Conservation (phyloP, 108 stramenopile genomes). For the Conticribra guillardii region DNA sequence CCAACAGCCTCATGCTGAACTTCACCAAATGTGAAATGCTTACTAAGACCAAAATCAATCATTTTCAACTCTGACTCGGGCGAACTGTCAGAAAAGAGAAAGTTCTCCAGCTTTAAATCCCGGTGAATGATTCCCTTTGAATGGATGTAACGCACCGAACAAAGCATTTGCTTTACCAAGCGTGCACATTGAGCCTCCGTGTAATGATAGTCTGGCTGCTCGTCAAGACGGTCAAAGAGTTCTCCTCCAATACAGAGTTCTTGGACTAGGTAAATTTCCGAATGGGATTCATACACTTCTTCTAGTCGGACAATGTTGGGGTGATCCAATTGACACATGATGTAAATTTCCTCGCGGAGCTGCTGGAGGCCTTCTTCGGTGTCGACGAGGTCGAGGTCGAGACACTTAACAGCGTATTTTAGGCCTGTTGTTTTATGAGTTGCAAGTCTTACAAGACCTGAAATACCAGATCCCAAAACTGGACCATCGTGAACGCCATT, state of each 20-base stretch:
- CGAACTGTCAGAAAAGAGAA: slow-evolving; percentile 49
- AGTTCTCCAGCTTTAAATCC: slow-evolving; percentile 90
- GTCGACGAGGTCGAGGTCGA: slow-evolving; percentile 72
- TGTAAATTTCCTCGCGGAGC: slow-evolving; percentile 82
- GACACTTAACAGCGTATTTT: slow-evolving; percentile 82
- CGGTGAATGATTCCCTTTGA: slow-evolving; percentile 91
- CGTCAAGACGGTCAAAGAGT: slow-evolving; percentile 86
- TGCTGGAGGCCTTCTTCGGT: slow-evolving; percentile 64
- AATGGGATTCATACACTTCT: slow-evolving; percentile 79
- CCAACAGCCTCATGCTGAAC: slow-evolving; percentile 81
- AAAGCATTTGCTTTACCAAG: slow-evolving; percentile 87
- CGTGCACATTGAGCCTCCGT: slow-evolving; percentile 77
- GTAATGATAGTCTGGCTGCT: slow-evolving; percentile 82
- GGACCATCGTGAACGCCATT: slow-evolving; percentile 83
- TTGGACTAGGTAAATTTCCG: slow-evolving; percentile 81
- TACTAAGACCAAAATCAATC: slow-evolving; percentile 91
- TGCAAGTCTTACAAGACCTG: slow-evolving; percentile 79
- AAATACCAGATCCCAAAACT: slow-evolving; percentile 76
- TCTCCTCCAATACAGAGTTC: slow-evolving; percentile 81
- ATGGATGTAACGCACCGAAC: slow-evolving; percentile 91
- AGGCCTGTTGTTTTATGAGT: slow-evolving; percentile 77
- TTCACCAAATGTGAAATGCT: slow-evolving; percentile 80
- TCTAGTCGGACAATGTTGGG: slow-evolving; percentile 85
- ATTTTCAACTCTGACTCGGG: slow-evolving; percentile 71
- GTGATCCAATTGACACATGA: slow-evolving; percentile 92